Conservation (phyloP, 805 yeast genomes). For the Debaryomyces hansenii region DNA sequence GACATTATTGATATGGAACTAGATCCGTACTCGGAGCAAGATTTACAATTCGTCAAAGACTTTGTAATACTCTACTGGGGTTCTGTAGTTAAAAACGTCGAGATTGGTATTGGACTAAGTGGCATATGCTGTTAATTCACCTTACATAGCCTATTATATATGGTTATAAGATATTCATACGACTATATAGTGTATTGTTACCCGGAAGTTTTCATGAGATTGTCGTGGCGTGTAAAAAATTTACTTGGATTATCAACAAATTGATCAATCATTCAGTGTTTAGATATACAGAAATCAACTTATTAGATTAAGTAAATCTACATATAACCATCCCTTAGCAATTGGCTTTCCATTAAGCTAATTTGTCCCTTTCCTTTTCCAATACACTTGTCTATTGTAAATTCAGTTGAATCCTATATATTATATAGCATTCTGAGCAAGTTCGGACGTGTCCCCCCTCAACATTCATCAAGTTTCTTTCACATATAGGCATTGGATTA, state of each 20-base stretch:
- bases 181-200: background rate
- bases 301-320: slow-evolving; percentile 1
- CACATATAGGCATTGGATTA: background rate
- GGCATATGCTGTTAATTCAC: slow-evolving; percentile 27
- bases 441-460: slow-evolving; percentile 1
- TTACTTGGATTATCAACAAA: slow-evolving; percentile 3
- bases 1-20: slow-evolving; percentile 43
- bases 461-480: background rate
- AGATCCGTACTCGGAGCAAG: slow-evolving; percentile 42
- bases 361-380: background rate
- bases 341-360: background rate
- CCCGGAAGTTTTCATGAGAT: slow-evolving; percentile 3
- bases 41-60: slow-evolving; percentile 34
- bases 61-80: slow-evolving; percentile 38
- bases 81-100: slow-evolving; percentile 24
- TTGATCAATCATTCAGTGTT: background rate
- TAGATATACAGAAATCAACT: background rate
- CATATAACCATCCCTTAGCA: background rate
- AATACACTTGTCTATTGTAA: background rate
- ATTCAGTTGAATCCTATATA: background rate
- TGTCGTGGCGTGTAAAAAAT: slow-evolving; percentile 5
- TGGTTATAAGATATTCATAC: too few relatives aligned
- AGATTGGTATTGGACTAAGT: slow-evolving; percentile 32
- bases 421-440: background rate
- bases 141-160: background rate